A percentile compares a stretch with the other conserved stretches of the same genome.
Evolutionary conservation across 2,329 filamentous ascomycete genomes (phyloP).

Genomic region (Aureobasidium sp.): DNA sequence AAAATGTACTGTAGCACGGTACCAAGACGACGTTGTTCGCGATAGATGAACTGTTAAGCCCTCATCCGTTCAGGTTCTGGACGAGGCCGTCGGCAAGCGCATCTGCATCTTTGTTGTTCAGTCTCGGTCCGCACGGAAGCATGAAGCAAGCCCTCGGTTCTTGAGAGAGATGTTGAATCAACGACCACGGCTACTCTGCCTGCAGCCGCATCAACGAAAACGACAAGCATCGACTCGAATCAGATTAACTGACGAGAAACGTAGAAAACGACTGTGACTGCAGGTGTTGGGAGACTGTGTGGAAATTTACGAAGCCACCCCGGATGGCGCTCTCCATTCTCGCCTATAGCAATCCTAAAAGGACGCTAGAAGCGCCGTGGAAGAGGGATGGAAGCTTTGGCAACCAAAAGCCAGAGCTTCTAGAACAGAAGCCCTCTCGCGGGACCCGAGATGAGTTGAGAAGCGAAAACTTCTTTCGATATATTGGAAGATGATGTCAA

Average conservation of each 20-base stretch:
- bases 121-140: background rate
- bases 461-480: conserved; percentile 2
- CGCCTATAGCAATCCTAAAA: conserved; percentile 1
- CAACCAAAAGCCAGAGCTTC: background rate
- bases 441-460: background rate
- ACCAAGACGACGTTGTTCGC: background rate
- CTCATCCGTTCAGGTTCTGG: background rate
- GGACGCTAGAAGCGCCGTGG: conserved; percentile 1
- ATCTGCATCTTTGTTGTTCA: background rate
- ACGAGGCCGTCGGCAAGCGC: background rate
- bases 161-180: background rate
- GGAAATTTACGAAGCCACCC: conserved; percentile 3
- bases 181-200: background rate
- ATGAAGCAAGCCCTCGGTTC: background rate
- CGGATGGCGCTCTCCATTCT: background rate
- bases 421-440: background rate
- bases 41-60: background rate
- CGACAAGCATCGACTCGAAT: background rate
- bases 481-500: conserved; percentile 10
- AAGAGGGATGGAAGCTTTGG: conserved; percentile 9
- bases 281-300: background rate
- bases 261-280: conserved; percentile 1
- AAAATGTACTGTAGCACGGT: background rate
- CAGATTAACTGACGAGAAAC: background rate
- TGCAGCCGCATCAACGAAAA: background rate